Base-by-base conservation (phyloP, 192 early-diverging fungal genomes). In the Cladochytrium replicatum region DNA sequence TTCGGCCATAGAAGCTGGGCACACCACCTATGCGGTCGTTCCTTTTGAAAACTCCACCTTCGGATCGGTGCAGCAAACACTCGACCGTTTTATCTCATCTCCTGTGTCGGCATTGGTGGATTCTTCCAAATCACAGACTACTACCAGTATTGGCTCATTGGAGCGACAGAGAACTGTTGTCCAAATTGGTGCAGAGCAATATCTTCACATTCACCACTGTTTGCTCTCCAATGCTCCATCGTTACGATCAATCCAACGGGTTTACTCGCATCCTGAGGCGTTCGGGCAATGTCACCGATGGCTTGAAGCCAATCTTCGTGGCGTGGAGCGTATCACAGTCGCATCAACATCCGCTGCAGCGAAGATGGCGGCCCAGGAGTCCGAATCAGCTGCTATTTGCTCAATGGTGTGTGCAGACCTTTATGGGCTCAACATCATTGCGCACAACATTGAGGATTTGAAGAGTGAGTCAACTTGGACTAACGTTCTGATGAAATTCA, bases 11-110 rank as follows among this genome's bases (percentile, higher is more conserved):
- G 83, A 81, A 54, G 71, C 73, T 6, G 82, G 83, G 22, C 72
- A 69, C 23, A 71, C 78, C 2, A 86, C 83, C n/a, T 95, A 90
- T 52, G 90, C 90, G 3, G 63, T 97, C 44, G 84, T 97, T 3
- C 94, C 94, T 1, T 89, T 91, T 60, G 94, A 97, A 60, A 97
- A 97, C 66, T 94, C 92, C 6, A 86, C 82, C 15, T 79, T 73
- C 67, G 93, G 93, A 30, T 76, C 77, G 6, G 93, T 97, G 2
- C 75, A 82, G 4, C 67, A 83, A 41, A 91, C 93, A 0, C 64
- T 97, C 15, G 91, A 97, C 54, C 59, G 68, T 39, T 84, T 93
- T 50, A 64, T 85, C 29, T 63, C 73, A 22, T 70, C 69, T 15
- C 62, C 27, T 30, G 46, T 44, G 4, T n/a, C n/a, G n/a, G n/a